These are phyloP conservation scores for Eutypella sp. DNA, from an alignment of 2,329 filamentous ascomycete species.

Conservation along the genomic window DNA sequence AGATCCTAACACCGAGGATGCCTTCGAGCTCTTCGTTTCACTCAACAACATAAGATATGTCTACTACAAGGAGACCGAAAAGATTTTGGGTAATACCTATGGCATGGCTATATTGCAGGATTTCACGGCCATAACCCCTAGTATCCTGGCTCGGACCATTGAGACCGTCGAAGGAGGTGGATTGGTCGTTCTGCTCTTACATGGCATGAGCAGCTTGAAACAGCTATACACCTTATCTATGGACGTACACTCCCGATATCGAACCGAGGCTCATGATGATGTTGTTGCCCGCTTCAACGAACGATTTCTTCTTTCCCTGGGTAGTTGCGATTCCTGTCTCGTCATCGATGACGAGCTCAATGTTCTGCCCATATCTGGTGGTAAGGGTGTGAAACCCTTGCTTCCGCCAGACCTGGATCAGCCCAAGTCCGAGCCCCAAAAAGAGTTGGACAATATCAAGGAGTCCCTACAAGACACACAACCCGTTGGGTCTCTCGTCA, in stretches of 20 bases:
- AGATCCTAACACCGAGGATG: slow-evolving; percentile 87
- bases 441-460: slow-evolving; percentile 82
- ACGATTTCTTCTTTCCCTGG: slow-evolving; percentile 89
- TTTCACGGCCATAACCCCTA: slow-evolving; percentile 97
- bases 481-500: slow-evolving; percentile 78
- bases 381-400: slow-evolving; percentile 79
- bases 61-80: slow-evolving; percentile 99
- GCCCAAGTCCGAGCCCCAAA: slow-evolving; percentile 63
- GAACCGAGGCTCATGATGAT: slow-evolving; percentile 92
- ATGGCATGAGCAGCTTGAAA: slow-evolving; percentile 95
- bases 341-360: slow-evolving; percentile 98
- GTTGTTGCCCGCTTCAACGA: slow-evolving; percentile 97
- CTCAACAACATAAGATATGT: slow-evolving; percentile 97
- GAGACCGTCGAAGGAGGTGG: slow-evolving; percentile 98
- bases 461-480: slow-evolving; percentile 80
- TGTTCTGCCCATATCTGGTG: slow-evolving; percentile 92
- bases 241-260: slow-evolving; percentile 95
- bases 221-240: slow-evolving; percentile 95
- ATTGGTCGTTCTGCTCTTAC: slow-evolving; percentile 81
- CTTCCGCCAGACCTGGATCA: slow-evolving; percentile 71
- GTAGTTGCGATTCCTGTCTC: slow-evolving; percentile 89
- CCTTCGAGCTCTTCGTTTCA: slow-evolving; percentile 95
- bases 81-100: slow-evolving; percentile 96
- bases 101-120: slow-evolving; percentile 98
- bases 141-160: slow-evolving; percentile 86